Percentiles rank a stretch among this genome's conserved stretches.
phyloP scores from a whole-genome alignment of 2,329 filamentous ascomycete species.

The Phymatotrichopsis omnivora region DNA sequence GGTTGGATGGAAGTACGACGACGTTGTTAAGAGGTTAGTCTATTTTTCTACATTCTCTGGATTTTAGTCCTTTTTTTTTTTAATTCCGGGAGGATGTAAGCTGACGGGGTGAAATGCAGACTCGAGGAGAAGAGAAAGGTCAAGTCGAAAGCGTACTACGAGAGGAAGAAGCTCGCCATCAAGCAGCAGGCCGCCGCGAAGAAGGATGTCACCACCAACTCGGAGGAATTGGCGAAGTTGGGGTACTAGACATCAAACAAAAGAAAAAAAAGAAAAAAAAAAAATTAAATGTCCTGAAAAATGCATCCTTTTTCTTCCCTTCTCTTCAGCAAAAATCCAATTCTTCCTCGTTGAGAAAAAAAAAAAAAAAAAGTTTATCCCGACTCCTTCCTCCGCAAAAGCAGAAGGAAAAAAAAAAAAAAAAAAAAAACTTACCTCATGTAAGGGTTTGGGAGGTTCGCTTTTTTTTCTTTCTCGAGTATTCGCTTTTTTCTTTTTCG shows the following conservation, averaged over 20 bases:
- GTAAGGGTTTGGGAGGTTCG: neutral
- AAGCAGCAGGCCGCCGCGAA: slow-evolving; percentile 58
- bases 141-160: slow-evolving; percentile 98
- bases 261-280: slow-evolving; percentile 19
- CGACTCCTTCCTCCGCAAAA: no score
- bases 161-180: slow-evolving; percentile 95
- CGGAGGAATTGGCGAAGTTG: slow-evolving; percentile 31
- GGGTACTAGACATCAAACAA: slow-evolving; percentile 30
- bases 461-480: slow-evolving; percentile 17
- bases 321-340: neutral
- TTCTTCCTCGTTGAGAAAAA: neutral
- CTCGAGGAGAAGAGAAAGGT: slow-evolving; percentile 99
- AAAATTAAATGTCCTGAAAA: no score
- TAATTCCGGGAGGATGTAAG: slow-evolving; percentile 3
- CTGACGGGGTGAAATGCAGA: slow-evolving; percentile 42
- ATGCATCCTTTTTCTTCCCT: neutral
- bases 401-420: no score
- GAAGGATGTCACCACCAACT: slow-evolving; percentile 28
- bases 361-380: no score
- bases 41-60: no score
- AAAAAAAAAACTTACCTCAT: no score
- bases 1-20: slow-evolving; percentile 99
- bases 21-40: slow-evolving; percentile 91
- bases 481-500: slow-evolving; percentile 1
- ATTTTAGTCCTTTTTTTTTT: slow-evolving; percentile 6